Base-by-base conservation (phyloP, 2,329 filamentous ascomycete genomes). In the Parastagonospora nodorum region DNA sequence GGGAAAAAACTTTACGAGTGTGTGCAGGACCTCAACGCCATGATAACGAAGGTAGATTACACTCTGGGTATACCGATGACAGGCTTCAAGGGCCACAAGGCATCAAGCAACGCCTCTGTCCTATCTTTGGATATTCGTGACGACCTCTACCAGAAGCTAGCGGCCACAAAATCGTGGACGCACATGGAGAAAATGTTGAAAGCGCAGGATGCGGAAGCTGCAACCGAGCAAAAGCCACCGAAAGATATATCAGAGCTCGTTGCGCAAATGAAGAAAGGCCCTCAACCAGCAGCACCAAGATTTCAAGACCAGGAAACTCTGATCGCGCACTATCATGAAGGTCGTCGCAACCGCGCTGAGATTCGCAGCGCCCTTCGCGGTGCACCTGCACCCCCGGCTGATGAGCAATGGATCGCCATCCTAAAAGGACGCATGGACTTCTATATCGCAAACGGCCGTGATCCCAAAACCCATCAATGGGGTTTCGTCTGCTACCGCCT, bases 401-500 rank as follows among this genome's bases (percentile, higher is more conserved):
- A 61, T 12, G 57, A 63, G 31, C 44, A 61, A 11, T 63, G 61
- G 61, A 61, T 61, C 28, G 55, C 57, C 2, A 45, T 60, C 8
- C 44, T 64, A 2, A 53, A 51, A 10, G 48, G 51, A 2, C 55
- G 57, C 8, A 58, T 59, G 40, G 39, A 53, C 1, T 61, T 52
- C 8, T 58, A 54, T 29, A n/a, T 51, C 27, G 28, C 40, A 7
- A 42, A 59, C 38, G 52, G 48, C 1, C 44, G 44, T 3, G 36
- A 48, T 4, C 47, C 33, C 3, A 35, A 49, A 10, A 45, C 32
- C 2, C 50, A 58, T 4, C 49, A 33, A 8, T 65, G 58, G 56
- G 61, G 60, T 2, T 65, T 60, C 24, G 58, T 60, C 0, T 53
- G 46, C 32, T 65, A 65, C 38, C 52, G 60, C 9, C 43, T 65